Evolutionary conservation across 176 grass and related monocot genomes (phyloP).

Genomic region (Oryza nivara): DNA sequence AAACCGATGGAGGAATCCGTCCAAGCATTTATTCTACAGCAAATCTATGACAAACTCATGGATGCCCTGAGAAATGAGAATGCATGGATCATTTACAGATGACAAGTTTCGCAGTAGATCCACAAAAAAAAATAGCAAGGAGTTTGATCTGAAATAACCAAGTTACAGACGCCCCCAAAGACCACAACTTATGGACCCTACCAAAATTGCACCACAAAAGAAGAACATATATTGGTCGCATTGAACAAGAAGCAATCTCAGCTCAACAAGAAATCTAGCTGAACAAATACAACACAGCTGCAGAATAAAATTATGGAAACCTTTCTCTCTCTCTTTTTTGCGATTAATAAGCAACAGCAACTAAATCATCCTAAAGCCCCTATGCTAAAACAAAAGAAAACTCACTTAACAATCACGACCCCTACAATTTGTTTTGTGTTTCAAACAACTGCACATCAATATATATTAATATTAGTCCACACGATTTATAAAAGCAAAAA

Average conservation of each 20-base stretch:
- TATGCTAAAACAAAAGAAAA: neutral
- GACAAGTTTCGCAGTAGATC: neutral
- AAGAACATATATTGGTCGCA: neutral
- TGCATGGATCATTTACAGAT: neutral
- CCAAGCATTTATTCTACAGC: neutral
- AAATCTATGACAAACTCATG: conserved; percentile 5
- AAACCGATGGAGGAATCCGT: conserved; percentile 8
- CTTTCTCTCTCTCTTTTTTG: neutral
- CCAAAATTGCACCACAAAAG: neutral
- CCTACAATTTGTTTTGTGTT: neutral
- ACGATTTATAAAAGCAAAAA: neutral
- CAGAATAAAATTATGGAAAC: neutral
- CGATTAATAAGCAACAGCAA: neutral
- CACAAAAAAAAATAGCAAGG: neutral
- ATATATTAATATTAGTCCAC: neutral
- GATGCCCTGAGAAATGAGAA: neutral
- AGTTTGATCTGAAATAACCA: neutral
- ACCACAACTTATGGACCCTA: neutral
- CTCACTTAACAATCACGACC: neutral
- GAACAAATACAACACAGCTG: neutral
- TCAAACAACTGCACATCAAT: neutral
- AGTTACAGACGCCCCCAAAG: neutral
- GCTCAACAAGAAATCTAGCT: neutral
- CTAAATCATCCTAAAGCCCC: neutral
- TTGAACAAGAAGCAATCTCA: neutral